A percentile compares a stretch with the other conserved stretches of the same genome.
These are phyloP conservation scores for Marchantia paleacea DNA, from an alignment of 225 moss, liverwort and hornwort species.

Conservation along the genomic window DNA sequence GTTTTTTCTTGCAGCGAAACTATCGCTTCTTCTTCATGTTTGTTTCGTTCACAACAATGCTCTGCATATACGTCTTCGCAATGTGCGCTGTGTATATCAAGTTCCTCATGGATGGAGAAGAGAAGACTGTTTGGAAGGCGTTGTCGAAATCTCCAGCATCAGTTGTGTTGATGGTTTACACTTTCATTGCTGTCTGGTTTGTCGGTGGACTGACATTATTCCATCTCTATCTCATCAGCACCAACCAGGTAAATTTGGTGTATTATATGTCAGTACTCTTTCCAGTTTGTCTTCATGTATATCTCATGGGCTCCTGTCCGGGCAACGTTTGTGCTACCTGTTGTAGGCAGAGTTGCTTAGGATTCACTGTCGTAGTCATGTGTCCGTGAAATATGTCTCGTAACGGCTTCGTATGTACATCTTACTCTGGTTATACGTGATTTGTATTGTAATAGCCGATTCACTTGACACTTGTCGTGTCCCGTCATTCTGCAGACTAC, in stretches of 20 bases:
- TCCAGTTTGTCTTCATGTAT: not conserved
- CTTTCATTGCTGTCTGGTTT: constrained; percentile 91
- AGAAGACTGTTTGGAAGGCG: constrained; percentile 66
- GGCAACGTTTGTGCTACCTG: too few species aligned
- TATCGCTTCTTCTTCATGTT: constrained; percentile 96
- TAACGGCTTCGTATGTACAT: too few species aligned
- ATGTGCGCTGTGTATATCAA: constrained; percentile 87
- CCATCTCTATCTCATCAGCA: constrained; percentile 96
- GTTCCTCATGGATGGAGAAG: constrained; percentile 56
- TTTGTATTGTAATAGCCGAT: not conserved
- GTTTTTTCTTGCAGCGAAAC: constrained; percentile 63
- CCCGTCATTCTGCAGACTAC: constrained; percentile 58
- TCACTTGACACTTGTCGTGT: not conserved
- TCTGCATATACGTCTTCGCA: constrained; percentile 86
- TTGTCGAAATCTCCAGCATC: constrained; percentile 80
- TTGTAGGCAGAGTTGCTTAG: too few species aligned
- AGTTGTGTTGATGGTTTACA: constrained; percentile 86
- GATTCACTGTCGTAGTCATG: too few species aligned
- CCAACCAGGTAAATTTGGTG: constrained; percentile 71
- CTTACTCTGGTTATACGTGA: not conserved
- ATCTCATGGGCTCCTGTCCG: not conserved
- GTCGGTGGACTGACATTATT: constrained; percentile 94
- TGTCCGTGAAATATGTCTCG: too few species aligned
- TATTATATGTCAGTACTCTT: not conserved
- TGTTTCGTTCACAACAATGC: constrained; percentile 65